Base-by-base conservation (phyloP, 768 basidiomycete species). In the Ramaria rubella region DNA sequence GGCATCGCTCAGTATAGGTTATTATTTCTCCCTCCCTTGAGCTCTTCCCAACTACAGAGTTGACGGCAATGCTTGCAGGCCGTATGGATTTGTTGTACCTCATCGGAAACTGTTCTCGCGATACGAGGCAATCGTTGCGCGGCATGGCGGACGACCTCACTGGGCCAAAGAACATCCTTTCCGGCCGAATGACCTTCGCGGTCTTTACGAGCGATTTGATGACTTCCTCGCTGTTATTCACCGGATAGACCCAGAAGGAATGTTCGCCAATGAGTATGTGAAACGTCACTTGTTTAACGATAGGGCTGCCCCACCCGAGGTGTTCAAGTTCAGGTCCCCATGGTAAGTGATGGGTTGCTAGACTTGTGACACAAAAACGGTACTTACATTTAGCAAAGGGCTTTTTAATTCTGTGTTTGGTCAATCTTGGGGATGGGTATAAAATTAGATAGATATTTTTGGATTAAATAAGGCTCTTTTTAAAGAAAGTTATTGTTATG, bases 1-100 rank as follows among this genome's bases (percentile, higher is more conserved):
- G 96, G 96, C n/a, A 83, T 98, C 52, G 82, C 96, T n/a, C 91
- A 94, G 66, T 99, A 85, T 75, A 92, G 91, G 95, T 97, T 57
- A 65, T 89, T 72, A 6, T 48, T 19, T 51, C 26, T 52, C 49
- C 33, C 59, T 51, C 23, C 31, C 29, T 52, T 26, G 15, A n/a
- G 38, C 24, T 36, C 7, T 52, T 49, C 55, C 52, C 48, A 59
- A 19, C 24, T 33, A n/a, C 17, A 44, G 56, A 43, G 54, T 51
- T 40, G 53, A 52, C 30, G 34, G 30, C 59, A 51, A 48, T 33
- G 11, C 31, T 19, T 17, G 34, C 62, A 95, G 94, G 65, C 93
- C 94, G 3, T 97, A 94, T 66, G 87, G 87, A 6, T 76, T 85
- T 59, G 81, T 83, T 48, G 84, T 92, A 7, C 86, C 90, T 15